Conservation (phyloP, 192 early-diverging fungal genomes). For the Dispira simplex region DNA sequence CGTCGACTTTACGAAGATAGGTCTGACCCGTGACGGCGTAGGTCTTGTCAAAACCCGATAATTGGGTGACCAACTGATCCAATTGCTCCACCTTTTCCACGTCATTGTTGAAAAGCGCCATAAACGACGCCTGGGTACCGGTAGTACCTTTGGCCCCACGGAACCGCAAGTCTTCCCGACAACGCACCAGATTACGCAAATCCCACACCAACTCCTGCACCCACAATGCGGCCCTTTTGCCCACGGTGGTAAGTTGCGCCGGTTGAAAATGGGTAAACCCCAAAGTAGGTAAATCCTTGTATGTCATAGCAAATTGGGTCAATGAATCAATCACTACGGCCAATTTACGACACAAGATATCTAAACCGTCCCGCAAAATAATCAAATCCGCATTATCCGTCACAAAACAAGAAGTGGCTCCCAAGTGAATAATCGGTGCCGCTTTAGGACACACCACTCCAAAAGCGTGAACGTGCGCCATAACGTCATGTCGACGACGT, state of each 20-base stretch:
- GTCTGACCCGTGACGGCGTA: constrained; percentile 96
- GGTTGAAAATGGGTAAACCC: constrained; percentile 99
- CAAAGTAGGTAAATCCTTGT: constrained; percentile 80
- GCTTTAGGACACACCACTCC: constrained; percentile 70
- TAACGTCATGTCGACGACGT: constrained; percentile 91
- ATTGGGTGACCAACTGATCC: constrained; percentile 78
- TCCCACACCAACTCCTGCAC: constrained; percentile 95
- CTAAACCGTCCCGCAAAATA: constrained; percentile 86
- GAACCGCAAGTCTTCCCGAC: constrained; percentile 76
- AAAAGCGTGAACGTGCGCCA: constrained; percentile 99
- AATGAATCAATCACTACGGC: constrained; percentile 68
- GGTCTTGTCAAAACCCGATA: constrained; percentile 66
- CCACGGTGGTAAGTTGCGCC: constrained; percentile 95
- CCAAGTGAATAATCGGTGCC: constrained; percentile 93
- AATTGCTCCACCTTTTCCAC: constrained; percentile 86
- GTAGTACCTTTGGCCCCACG: constrained; percentile 98
- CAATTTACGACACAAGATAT: constrained; percentile 81
- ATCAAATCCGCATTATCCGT: constrained; percentile 99
- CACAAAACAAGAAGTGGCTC: constrained; percentile 98
- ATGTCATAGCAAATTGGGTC: constrained; percentile 55
- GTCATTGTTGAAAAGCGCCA: constrained; percentile 87
- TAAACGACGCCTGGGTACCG: constrained; percentile 95
- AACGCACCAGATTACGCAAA: constrained; percentile 81
- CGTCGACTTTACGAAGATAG: constrained; percentile 95
- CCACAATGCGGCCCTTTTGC: constrained; percentile 94